Percentiles rank a stretch among this genome's conserved stretches.
Evolutionary conservation across 2,329 filamentous ascomycete genomes (phyloP).

Genomic region (Lachnellula cervina): DNA sequence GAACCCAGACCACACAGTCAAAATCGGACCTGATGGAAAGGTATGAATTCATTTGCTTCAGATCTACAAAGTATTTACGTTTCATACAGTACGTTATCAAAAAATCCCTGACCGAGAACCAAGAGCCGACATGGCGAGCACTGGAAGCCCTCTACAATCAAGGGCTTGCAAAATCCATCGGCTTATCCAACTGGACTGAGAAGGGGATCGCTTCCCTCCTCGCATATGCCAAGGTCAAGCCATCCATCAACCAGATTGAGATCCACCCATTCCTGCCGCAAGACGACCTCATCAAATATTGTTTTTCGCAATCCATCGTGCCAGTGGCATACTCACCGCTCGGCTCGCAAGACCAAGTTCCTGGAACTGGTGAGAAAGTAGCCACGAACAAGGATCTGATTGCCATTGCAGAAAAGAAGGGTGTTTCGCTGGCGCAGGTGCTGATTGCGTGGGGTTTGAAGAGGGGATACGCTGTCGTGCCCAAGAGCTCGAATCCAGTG

Average conservation of each 20-base stretch:
- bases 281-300: constrained; percentile 66
- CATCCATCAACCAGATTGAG: constrained; percentile 55
- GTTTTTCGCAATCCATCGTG: constrained; percentile 63
- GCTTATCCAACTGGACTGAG: constrained; percentile 55
- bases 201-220: constrained; percentile 51
- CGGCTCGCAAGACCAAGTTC: constrained; percentile 58
- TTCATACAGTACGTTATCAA: constrained; percentile 52
- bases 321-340: constrained; percentile 69
- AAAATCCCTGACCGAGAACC: constrained; percentile 61
- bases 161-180: constrained; percentile 55
- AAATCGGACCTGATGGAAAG: constrained; percentile 48
- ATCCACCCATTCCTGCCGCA: constrained; percentile 70
- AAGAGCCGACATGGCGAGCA: constrained; percentile 64
- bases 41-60: constrained; percentile 27
- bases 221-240: constrained; percentile 41
- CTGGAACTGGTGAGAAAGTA: constrained; percentile 63
- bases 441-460: constrained; percentile 69
- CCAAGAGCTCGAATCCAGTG: constrained; percentile 65
- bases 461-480: constrained; percentile 64
- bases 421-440: constrained; percentile 55
- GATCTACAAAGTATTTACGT: constrained; percentile 6
- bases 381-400: constrained; percentile 56
- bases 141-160: constrained; percentile 62
- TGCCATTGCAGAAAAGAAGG: constrained; percentile 60
- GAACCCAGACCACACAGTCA: constrained; percentile 59